Evolutionary conservation across 1,139 yeast genomes (phyloP).

Genomic region (Diutina rugosa): DNA sequence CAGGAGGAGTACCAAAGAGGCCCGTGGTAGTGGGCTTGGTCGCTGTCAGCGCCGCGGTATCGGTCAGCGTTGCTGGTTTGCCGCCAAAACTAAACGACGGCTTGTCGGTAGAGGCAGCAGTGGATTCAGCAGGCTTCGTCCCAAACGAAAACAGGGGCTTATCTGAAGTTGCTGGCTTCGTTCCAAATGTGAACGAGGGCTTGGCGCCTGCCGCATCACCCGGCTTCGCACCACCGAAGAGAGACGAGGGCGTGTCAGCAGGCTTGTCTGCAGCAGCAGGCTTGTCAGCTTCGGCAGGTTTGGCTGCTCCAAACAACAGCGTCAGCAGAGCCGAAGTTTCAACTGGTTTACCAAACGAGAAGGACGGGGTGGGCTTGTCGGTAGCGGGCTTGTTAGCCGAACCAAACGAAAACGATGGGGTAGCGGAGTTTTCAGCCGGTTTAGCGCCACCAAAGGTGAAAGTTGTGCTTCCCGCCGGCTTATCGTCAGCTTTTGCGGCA

Average conservation of each 20-base stretch:
- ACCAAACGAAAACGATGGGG: background rate
- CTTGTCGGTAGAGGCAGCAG: background rate
- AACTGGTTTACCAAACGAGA: background rate
- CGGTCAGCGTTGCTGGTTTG: background rate
- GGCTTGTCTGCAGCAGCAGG: background rate
- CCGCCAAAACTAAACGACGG: background rate
- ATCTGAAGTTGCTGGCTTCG: background rate
- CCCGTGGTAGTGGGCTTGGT: background rate
- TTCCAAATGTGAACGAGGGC: background rate
- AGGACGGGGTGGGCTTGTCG: background rate
- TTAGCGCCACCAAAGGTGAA: background rate
- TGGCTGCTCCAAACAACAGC: background rate
- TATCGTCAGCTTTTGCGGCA: background rate
- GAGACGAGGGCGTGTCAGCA: background rate
- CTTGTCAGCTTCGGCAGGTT: background rate
- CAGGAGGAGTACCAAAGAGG: background rate
- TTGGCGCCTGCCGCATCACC: background rate
- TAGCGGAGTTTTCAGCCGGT: background rate
- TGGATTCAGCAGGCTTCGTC: background rate
- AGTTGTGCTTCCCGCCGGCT: background rate
- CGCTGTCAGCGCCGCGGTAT: background rate
- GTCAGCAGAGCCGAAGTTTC: background rate
- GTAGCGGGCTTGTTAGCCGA: background rate
- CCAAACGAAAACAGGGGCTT: background rate
- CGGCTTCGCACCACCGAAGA: background rate